Evolutionary conservation across 805 yeast genomes (phyloP), one percentile per base, ranked within the genome.

Genomic region (Metschnikowia aberdeeniae): DNA sequence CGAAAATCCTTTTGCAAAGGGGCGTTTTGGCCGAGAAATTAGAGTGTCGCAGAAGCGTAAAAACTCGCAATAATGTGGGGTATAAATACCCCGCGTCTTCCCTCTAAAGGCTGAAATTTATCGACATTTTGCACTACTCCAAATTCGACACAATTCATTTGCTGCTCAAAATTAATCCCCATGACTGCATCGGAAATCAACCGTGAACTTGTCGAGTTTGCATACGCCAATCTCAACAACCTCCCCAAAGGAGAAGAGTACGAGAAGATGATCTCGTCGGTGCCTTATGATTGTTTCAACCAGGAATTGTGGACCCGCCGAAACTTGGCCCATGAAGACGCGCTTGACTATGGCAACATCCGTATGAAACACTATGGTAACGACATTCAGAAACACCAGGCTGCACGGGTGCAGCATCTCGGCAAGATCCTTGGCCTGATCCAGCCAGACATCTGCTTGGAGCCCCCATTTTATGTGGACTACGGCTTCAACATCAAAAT

Each of bases 381-480:
- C 46, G 61, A 58, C 39, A 40, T 60, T 26, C 53, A 57, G 5
- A 61, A 55, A 32, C 66, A 63, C 51, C 49, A 46, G 31, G 55
- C 58, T 10, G 76, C 75, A 6, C 68, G 82, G 35, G 50, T 42
- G 22, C 63, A 58, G 13, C 60, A 60, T 49, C 56, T 80, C 22
- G 49, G 50, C 11, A 58, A 57, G 14, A 60, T 82, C 14, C 69
- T 84, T 40, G 89, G 89, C 10, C 60, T 62, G 32, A 56, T 68
- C 20, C 78, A 76, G 36, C 51, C 64, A 9, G 62, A 65, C 40
- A 47, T 60, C 11, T 68, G 61, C 48, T 57, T 81, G 31, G 87
- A 83, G 61, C 73, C 82, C 1, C 88, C 88, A 5, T 74, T 79
- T 54, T 66, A 51, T 49, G 77, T 81, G 34, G 90, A 85, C 59